Conservation (phyloP, 2,329 filamentous ascomycete species). For the Hortaea sp. region DNA sequence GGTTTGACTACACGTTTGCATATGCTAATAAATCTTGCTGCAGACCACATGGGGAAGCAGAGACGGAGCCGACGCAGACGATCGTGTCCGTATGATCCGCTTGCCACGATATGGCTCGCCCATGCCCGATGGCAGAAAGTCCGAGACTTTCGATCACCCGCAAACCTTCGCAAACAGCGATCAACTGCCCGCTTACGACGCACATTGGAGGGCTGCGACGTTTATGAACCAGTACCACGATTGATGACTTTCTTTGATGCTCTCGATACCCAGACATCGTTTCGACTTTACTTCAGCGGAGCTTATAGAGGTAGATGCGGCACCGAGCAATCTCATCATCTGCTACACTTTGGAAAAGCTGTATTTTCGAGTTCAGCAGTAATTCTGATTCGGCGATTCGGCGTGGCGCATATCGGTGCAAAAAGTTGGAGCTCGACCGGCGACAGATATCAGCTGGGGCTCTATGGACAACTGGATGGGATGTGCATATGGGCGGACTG, state of each 20-base stretch:
- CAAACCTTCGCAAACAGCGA: slow-evolving; percentile 6
- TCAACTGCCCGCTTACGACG: slow-evolving; percentile 23
- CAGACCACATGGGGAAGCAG: slow-evolving; percentile 95
- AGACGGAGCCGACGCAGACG: slow-evolving; percentile 79
- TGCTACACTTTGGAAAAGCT: slow-evolving; percentile 7
- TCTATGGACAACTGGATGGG: background rate
- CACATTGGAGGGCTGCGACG: slow-evolving; percentile 5
- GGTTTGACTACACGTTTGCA: background rate
- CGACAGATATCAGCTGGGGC: background rate
- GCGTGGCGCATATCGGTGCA: background rate
- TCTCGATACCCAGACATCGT: slow-evolving; percentile 22
- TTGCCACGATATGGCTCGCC: slow-evolving; percentile 25
- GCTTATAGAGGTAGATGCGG: slow-evolving; percentile 19
- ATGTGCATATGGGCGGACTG: background rate
- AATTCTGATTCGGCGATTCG: background rate
- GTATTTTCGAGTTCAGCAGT: slow-evolving; percentile 1
- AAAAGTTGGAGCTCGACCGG: background rate
- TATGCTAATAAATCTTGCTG: slow-evolving; percentile 9
- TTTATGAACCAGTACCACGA: slow-evolving; percentile 16
- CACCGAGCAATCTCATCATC: slow-evolving; percentile 6
- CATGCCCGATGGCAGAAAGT: slow-evolving; percentile 21
- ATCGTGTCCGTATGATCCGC: slow-evolving; percentile 55
- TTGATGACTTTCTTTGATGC: slow-evolving; percentile 15
- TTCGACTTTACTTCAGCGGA: slow-evolving; percentile 11
- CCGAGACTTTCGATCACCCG: slow-evolving; percentile 20